Evolutionary conservation across 129 eudicot species (phyloP).

Genomic region (Centella asiatica): DNA sequence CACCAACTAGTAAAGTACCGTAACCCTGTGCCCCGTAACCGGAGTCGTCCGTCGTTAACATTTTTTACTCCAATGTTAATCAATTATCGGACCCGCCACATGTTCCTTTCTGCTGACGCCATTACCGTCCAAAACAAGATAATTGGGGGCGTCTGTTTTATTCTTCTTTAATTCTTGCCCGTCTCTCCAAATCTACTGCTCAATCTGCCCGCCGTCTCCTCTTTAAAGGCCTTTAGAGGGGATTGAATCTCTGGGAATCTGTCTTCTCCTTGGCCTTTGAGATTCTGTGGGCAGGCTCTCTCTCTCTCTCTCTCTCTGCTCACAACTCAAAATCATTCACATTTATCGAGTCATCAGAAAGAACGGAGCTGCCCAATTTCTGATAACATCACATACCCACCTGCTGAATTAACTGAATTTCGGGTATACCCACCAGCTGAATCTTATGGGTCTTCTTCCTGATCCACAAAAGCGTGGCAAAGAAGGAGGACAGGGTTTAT

Average conservation of each 20-base stretch:
- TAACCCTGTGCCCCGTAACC: too few relatives aligned
- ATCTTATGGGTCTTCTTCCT: conserved; percentile 43
- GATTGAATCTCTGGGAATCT: conserved; percentile 6
- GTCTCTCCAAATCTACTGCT: not conserved
- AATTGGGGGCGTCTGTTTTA: too few relatives aligned
- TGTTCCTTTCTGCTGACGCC: too few relatives aligned
- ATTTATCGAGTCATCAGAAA: too few relatives aligned
- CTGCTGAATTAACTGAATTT: conserved; percentile 8
- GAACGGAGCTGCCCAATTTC: not conserved
- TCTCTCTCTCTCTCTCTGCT: too few relatives aligned
- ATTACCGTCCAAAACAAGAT: too few relatives aligned
- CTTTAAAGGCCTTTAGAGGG: conserved; percentile 9
- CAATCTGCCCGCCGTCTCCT: conserved; percentile 7
- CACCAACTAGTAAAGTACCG: too few relatives aligned
- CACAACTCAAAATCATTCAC: too few relatives aligned
- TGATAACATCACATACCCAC: not conserved
- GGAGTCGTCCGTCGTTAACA: too few relatives aligned
- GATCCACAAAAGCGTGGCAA: conserved; percentile 35
- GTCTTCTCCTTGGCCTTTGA: not conserved
- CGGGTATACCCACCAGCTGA: conserved; percentile 2
- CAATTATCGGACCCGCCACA: too few relatives aligned
- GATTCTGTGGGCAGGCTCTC: conserved; percentile 1
- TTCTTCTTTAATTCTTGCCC: not conserved
- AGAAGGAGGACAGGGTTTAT: conserved; percentile 20
- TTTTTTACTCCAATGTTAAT: too few relatives aligned